A percentile compares a stretch with the other conserved stretches of the same genome.
phyloP scores from a whole-genome alignment of 129 eudicot species.

The Helianthus tuberosus region DNA sequence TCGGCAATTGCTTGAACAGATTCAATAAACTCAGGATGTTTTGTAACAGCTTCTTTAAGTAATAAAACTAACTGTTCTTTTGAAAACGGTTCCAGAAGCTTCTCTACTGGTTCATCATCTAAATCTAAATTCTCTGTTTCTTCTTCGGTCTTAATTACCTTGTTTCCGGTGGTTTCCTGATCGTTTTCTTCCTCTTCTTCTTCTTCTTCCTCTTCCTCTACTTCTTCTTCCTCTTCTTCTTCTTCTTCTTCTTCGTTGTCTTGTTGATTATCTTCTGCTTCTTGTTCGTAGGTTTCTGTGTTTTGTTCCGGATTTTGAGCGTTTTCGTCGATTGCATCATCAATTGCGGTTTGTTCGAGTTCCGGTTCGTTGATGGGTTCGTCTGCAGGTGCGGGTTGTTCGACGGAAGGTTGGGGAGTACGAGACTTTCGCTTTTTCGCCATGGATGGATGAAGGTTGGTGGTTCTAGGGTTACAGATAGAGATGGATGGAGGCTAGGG shows the following conservation, averaged over 20 bases:
- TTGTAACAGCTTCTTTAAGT: slow-evolving; percentile 60
- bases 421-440: slow-evolving; percentile 73
- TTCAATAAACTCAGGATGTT: slow-evolving; percentile 63
- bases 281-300: too few relatives aligned
- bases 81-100: slow-evolving; percentile 75
- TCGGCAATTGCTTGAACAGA: slow-evolving; percentile 67
- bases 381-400: not conserved
- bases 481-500: slow-evolving; percentile 30
- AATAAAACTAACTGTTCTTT: slow-evolving; percentile 63
- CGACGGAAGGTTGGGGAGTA: slow-evolving; percentile 31
- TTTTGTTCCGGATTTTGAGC: slow-evolving; percentile 1
- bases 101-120: slow-evolving; percentile 74
- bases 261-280: too few relatives aligned
- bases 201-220: not conserved
- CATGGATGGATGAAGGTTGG: slow-evolving; percentile 30
- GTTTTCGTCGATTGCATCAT: slow-evolving; percentile 19
- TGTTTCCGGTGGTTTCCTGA: slow-evolving; percentile 15
- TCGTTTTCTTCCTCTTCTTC: slow-evolving; percentile 25
- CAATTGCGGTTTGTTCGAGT: slow-evolving; percentile 1
- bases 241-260: not conserved
- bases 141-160: slow-evolving; percentile 24
- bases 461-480: not conserved
- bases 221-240: slow-evolving; percentile 11
- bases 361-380: slow-evolving; percentile 24
- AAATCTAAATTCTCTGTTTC: slow-evolving; percentile 29